These are phyloP conservation scores for Paramecium caudatum DNA, from an alignment of 73 alveolate genomes.

Conservation along the genomic window DNA sequence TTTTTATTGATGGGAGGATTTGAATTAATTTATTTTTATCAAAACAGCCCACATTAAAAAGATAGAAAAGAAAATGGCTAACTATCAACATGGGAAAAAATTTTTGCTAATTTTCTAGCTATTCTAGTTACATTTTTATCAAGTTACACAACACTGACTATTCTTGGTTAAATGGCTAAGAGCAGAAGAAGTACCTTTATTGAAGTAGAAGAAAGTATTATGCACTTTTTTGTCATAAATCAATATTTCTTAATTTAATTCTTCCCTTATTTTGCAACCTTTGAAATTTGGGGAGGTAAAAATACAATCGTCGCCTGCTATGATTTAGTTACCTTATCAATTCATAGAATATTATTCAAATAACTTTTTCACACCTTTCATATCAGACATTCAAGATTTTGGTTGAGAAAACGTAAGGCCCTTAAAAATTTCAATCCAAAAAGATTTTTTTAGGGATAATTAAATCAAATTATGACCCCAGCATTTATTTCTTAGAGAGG, in stretches of 20 bases:
- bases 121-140: slow-evolving; percentile 35
- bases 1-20: slow-evolving; percentile 56
- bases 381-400: slow-evolving; percentile 30
- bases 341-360: slow-evolving; percentile 8
- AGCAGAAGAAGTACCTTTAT: slow-evolving; percentile 54
- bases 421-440: slow-evolving; percentile 55
- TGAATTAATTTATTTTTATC: slow-evolving; percentile 46
- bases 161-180: slow-evolving; percentile 31
- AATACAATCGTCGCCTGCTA: slow-evolving; percentile 8
- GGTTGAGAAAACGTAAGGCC: slow-evolving; percentile 50
- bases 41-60: not conserved
- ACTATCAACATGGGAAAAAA: slow-evolving; percentile 10
- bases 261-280: slow-evolving; percentile 30
- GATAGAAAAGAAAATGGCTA: slow-evolving; percentile 3
- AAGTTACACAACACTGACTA: slow-evolving; percentile 44
- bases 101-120: not conserved
- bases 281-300: slow-evolving; percentile 61
- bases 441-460: slow-evolving; percentile 33
- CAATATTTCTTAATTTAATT: slow-evolving; percentile 14
- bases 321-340: slow-evolving; percentile 40
- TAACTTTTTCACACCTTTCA: slow-evolving; percentile 55
- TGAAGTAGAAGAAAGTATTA: slow-evolving; percentile 53
- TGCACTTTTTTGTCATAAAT: not conserved
- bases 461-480: slow-evolving; percentile 46
- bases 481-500: slow-evolving; percentile 24